Evolutionary conservation across 2,329 filamentous ascomycete genomes (phyloP).

Genomic region (Colletotrichum musae): DNA sequence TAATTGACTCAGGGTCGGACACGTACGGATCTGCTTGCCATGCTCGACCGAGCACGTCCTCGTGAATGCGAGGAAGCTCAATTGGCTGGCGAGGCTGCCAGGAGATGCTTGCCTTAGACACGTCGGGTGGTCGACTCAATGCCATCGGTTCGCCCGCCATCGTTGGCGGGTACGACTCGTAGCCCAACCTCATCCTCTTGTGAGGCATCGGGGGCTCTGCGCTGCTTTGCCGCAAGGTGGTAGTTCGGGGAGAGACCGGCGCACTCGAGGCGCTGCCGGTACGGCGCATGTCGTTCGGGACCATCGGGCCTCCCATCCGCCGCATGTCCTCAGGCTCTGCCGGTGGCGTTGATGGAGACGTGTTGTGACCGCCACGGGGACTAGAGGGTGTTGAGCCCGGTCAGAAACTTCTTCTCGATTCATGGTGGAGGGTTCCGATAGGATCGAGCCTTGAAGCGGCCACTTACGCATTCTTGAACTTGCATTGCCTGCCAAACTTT

Average conservation of each 20-base stretch:
- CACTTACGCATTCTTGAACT: slow-evolving; percentile 89
- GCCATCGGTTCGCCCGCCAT: slow-evolving; percentile 50
- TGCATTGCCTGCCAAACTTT: slow-evolving; percentile 89
- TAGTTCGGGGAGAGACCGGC: slow-evolving; percentile 63
- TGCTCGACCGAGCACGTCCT: slow-evolving; percentile 62
- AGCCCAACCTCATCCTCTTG: slow-evolving; percentile 66
- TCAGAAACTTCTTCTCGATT: no score
- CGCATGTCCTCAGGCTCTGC: slow-evolving; percentile 64
- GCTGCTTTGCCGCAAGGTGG: slow-evolving; percentile 51
- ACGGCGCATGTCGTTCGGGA: slow-evolving; percentile 54
- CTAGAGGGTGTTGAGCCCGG: slow-evolving; percentile 49
- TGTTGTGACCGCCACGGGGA: slow-evolving; percentile 71
- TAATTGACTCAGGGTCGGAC: slow-evolving; percentile 58
- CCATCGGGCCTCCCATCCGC: slow-evolving; percentile 51
- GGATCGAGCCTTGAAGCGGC: background rate
- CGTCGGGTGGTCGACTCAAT: slow-evolving; percentile 53
- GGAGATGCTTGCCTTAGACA: slow-evolving; percentile 52
- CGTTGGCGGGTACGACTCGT: slow-evolving; percentile 59
- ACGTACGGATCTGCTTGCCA: slow-evolving; percentile 67
- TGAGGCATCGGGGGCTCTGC: slow-evolving; percentile 52
- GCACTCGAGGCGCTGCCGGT: slow-evolving; percentile 62
- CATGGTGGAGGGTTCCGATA: background rate
- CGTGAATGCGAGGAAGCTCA: slow-evolving; percentile 64
- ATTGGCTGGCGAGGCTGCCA: slow-evolving; percentile 54
- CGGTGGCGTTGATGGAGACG: slow-evolving; percentile 67